phyloP scores from a whole-genome alignment of 768 basidiomycete genomes.

The Lentinus brumalis region DNA sequence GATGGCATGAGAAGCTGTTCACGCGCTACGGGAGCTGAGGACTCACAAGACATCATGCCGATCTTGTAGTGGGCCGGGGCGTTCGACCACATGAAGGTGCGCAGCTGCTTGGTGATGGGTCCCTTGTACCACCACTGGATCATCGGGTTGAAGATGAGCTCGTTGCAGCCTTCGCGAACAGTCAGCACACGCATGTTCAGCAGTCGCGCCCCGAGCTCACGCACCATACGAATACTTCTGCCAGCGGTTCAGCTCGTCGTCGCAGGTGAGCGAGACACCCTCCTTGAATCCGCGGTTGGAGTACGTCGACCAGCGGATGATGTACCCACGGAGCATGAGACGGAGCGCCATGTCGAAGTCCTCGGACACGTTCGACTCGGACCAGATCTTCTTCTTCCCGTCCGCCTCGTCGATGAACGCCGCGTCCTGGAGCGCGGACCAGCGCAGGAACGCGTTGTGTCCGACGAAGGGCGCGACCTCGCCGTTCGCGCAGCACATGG shows the following conservation, averaged over 20 bases:
- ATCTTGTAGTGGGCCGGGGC: conserved; percentile 86
- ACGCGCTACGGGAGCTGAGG: conserved; percentile 18
- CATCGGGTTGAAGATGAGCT: conserved; percentile 85
- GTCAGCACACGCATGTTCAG: conserved; percentile 3
- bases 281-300: conserved; percentile 87
- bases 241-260: conserved; percentile 92
- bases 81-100: conserved; percentile 71
- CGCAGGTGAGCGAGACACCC: conserved; percentile 85
- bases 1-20: not conserved
- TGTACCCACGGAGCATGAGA: conserved; percentile 64
- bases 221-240: conserved; percentile 83
- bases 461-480: conserved; percentile 85
- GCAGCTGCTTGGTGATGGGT: conserved; percentile 82
- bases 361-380: conserved; percentile 79
- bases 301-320: conserved; percentile 86
- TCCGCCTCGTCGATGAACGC: conserved; percentile 70
- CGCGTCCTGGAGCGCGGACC: conserved; percentile 88
- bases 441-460: conserved; percentile 87
- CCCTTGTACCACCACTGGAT: conserved; percentile 76
- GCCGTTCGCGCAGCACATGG: conserved; percentile 78
- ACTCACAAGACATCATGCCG: conserved; percentile 70
- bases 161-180: conserved; percentile 55
- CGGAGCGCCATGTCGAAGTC: conserved; percentile 83
- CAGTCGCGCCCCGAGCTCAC: not conserved
- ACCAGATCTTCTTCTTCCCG: conserved; percentile 75